Base-by-base conservation (phyloP, 106 monocot genomes). In the Platanthera guangdongensis region DNA sequence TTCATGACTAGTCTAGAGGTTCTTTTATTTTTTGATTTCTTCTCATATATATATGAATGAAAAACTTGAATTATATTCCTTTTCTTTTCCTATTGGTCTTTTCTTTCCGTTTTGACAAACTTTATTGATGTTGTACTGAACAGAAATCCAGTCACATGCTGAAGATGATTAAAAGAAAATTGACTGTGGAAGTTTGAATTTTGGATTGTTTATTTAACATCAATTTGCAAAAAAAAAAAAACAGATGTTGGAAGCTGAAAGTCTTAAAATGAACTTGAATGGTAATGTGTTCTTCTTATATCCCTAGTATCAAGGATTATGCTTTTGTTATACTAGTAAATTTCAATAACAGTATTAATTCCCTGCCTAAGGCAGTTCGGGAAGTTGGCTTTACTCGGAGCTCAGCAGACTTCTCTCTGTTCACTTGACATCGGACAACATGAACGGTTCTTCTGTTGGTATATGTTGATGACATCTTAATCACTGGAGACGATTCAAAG, bases 231-330 rank as follows among this genome's bases (percentile, higher is more conserved):
- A 60, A 19, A 60, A 19, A 60, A 60, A 60, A 19, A 60, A 19
- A 18, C 19, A 60, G 59, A n/a, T 8, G 9, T 60, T 22, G 21
- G 21, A 60, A 60, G 59, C 14, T 53, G 52, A 53, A 53, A 60
- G 7, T 6, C 59, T 60, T 18, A 60, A 60, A 60, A 60, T 60
- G 59, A 60, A 60, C 59, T 60, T 60, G 59, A 60, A 60, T 60
- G 59, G 21, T 21, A 60, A n/a, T 19, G 59, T 60, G 21, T 60
- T 21, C 21, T 18, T 4, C 55, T 15, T 5, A 13, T 15, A 55
- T 55, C 55, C n/a, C n/a, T n/a, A 15, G 13, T 16, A 55, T 15
- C 13, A 55, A 55, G 55, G 10, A 55, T 15, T n/a, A n/a, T 55
- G 55, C 55, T 55, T 55, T 55, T n/a, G 10, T 55, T 13, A 5